Base-by-base conservation (phyloP, 2,329 filamentous ascomycete species). In the Aspergillus nomiae region DNA sequence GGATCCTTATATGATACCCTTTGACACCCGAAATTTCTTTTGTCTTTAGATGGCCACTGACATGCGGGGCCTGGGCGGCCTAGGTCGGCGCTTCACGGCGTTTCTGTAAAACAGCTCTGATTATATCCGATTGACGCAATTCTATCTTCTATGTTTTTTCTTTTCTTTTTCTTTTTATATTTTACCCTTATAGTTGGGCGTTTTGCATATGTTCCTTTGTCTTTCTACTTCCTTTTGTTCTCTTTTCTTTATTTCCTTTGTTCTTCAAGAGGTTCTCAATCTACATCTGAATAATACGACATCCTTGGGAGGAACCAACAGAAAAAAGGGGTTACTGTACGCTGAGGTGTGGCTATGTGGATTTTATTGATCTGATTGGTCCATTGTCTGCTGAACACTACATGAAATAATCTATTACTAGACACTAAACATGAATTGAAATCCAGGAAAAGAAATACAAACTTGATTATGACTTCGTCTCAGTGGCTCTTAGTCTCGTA, bases 21-120 rank as follows among this genome's bases (percentile, higher is more conserved):
- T 65, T 71, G 71, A 68, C 69, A 72, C 69, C 70, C 63, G 62
- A 64, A 63, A 69, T 73, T 72, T 55, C 67, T 68, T 71, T 63
- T 67, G 68, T 75, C 66, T 65, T 66, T 69, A 67, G 67, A 69
- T 63, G 63, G 63, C 66, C 56, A 65, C 62, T 66, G 62, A 66
- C 62, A 56, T 56, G 58, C 61, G 64, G 66, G 65, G 63, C 62
- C 62, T 54, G 56, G 60, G 61, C 62, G 66, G 64, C 63, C 68
- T 60, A 59, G 61, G 66, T 65, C 66, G 70, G 69, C 67, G 68
- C 65, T 65, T 65, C 63, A 54, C 62, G 69, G 69, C 65, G 68
- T 71, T 67, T 64, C 62, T 68, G 64, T 69, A 66, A 63, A 68
- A 64, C 64, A 64, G 62, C 58, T 60, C 38, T 45, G 56, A 53